Conservation (phyloP, 2,329 filamentous ascomycete species). For the Grosmannia clavigera region DNA sequence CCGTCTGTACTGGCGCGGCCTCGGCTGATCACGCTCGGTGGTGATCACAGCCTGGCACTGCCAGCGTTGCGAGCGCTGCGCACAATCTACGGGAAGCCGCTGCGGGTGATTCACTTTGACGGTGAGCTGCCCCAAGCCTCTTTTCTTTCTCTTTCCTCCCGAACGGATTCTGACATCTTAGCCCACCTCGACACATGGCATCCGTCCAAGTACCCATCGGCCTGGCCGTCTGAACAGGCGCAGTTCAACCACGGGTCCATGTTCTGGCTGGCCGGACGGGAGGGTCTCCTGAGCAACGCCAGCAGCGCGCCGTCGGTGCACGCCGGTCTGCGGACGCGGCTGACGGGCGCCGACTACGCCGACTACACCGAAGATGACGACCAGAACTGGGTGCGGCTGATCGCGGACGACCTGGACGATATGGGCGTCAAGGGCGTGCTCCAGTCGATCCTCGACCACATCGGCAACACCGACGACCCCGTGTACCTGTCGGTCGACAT, state of each 20-base stretch:
- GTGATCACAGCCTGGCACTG: slow-evolving; percentile 60
- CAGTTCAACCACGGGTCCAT: slow-evolving; percentile 83
- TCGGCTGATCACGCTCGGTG: slow-evolving; percentile 57
- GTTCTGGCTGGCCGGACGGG: slow-evolving; percentile 78
- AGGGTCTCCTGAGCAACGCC: slow-evolving; percentile 64
- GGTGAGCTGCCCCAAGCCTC: slow-evolving; percentile 17
- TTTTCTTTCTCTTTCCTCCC: background rate
- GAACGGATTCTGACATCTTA: slow-evolving; percentile 1
- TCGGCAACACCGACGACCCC: slow-evolving; percentile 60
- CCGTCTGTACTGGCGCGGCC: slow-evolving; percentile 23
- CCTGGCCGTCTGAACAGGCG: slow-evolving; percentile 57
- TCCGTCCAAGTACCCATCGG: slow-evolving; percentile 64
- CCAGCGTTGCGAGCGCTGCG: slow-evolving; percentile 56
- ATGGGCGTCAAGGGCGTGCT: slow-evolving; percentile 64
- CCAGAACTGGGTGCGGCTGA: slow-evolving; percentile 70
- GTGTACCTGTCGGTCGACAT: slow-evolving; percentile 36
- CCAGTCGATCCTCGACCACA: slow-evolving; percentile 53
- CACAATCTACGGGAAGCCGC: slow-evolving; percentile 45
- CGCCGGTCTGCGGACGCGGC: slow-evolving; percentile 67
- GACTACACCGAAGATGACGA: slow-evolving; percentile 61
- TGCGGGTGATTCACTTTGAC: slow-evolving; percentile 66
- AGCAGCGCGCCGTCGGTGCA: slow-evolving; percentile 61
- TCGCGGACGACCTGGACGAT: slow-evolving; percentile 80
- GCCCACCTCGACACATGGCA: slow-evolving; percentile 77
- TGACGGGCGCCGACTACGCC: slow-evolving; percentile 51